These are phyloP conservation scores for Rhizoctonia solani DNA, from an alignment of 1,284 basidiomycete genomes.

Conservation along the genomic window DNA sequence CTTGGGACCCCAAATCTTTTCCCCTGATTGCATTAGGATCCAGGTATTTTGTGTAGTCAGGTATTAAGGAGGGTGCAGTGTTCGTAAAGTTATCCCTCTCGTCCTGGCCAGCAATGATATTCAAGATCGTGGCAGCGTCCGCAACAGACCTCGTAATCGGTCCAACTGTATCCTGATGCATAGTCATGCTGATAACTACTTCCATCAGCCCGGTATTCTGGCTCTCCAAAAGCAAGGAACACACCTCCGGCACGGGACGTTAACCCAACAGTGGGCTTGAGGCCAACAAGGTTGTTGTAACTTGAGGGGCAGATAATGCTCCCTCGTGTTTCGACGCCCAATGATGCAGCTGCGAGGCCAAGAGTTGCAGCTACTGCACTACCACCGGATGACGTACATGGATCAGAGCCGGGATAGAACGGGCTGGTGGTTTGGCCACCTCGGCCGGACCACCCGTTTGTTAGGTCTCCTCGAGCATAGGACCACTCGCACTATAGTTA, in stretches of 20 bases:
- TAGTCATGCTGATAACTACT: slow-evolving; percentile 62
- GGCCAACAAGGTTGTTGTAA: slow-evolving; percentile 57
- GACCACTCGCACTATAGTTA: slow-evolving; percentile 57
- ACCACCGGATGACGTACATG: slow-evolving; percentile 68
- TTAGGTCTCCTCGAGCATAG: slow-evolving; percentile 58
- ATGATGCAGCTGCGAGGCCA: slow-evolving; percentile 52
- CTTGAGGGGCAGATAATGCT: slow-evolving; percentile 60
- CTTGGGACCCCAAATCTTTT: slow-evolving; percentile 62
- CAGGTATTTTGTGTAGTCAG: slow-evolving; percentile 60
- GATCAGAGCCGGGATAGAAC: slow-evolving; percentile 63
- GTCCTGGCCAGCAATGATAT: slow-evolving; percentile 61
- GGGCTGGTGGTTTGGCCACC: slow-evolving; percentile 66
- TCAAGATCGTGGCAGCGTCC: slow-evolving; percentile 62
- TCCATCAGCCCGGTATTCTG: background rate
- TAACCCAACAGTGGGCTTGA: slow-evolving; percentile 65
- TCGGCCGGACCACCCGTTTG: slow-evolving; percentile 67
- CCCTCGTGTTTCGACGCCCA: slow-evolving; percentile 47
- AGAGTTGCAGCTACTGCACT: slow-evolving; percentile 65
- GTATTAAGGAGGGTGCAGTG: slow-evolving; percentile 57
- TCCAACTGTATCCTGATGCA: slow-evolving; percentile 66
- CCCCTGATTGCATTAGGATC: slow-evolving; percentile 56
- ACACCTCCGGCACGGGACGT: slow-evolving; percentile 65
- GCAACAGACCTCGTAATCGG: slow-evolving; percentile 62
- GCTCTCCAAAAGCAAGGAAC: slow-evolving; percentile 36
- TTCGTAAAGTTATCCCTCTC: slow-evolving; percentile 63